Conservation (phyloP, 1,139 yeast genomes). For the Arxiozyma bovina region DNA sequence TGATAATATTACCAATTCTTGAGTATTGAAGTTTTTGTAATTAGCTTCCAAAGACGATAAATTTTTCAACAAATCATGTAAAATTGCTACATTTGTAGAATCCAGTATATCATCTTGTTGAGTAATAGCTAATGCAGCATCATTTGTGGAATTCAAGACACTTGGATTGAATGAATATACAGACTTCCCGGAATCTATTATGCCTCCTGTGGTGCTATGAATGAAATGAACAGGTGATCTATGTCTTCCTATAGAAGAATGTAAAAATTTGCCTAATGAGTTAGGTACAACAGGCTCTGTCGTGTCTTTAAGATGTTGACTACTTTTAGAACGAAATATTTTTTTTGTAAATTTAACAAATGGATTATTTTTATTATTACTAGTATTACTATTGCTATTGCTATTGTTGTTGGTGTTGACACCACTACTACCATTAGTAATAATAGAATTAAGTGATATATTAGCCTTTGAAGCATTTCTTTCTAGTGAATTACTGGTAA, state of each 20-base stretch:
- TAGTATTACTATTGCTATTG: background rate
- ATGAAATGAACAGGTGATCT: conserved; percentile 26
- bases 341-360: conserved; percentile 17
- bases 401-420: background rate
- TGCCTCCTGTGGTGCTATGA: conserved; percentile 19
- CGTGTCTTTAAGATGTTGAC: conserved; percentile 13
- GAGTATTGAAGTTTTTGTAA: conserved; percentile 24
- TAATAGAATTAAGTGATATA: background rate
- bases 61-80: conserved; percentile 29
- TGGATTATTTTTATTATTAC: conserved; percentile 7
- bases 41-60: conserved; percentile 28
- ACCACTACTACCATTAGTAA: background rate
- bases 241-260: conserved; percentile 27
- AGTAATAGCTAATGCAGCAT: conserved; percentile 10
- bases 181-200: conserved; percentile 24
- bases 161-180: conserved; percentile 24
- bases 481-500: background rate
- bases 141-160: conserved; percentile 11
- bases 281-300: conserved; percentile 21
- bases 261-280: conserved; percentile 27
- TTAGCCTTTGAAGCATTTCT: background rate
- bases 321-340: conserved; percentile 18
- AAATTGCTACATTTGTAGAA: conserved; percentile 19
- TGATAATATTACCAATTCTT: conserved; percentile 25
- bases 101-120: conserved; percentile 18